phyloP scores from a whole-genome alignment of 2,329 filamentous ascomycete species.

The Fusarium dlaminii region DNA sequence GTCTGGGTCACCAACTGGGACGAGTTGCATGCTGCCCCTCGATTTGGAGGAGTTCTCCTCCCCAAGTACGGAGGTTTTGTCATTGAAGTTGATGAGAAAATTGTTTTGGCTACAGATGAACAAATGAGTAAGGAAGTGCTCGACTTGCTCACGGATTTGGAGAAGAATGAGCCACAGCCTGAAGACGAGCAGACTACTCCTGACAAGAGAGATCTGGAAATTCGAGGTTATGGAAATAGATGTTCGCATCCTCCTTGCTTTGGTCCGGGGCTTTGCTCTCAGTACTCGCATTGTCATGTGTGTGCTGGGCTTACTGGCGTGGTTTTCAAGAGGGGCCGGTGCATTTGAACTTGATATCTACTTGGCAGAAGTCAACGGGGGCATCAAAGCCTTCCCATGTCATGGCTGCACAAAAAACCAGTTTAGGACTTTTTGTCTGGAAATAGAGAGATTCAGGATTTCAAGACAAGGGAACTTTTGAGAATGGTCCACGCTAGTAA shows the following conservation, averaged over 20 bases:
- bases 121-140: rapidly evolving
- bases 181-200: rapidly evolving
- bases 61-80: neutral
- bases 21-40: rapidly evolving
- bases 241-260: neutral
- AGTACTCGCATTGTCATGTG: neutral
- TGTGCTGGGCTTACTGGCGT: neutral
- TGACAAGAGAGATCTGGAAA: rapidly evolving
- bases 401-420: neutral
- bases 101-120: neutral
- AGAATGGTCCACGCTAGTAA: rapidly evolving
- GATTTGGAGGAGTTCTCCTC: neutral
- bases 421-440: rapidly evolving
- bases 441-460: too few relatives aligned
- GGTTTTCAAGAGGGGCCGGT: neutral
- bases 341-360: neutral
- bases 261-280: neutral
- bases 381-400: rapidly evolving
- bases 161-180: rapidly evolving
- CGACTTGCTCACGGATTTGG: neutral
- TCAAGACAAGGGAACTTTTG: neutral
- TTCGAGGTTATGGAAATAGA: neutral
- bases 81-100: neutral
- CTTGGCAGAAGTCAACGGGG: rapidly evolving
- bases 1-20: neutral